Evolutionary conservation across 306 rosid genomes (phyloP).

Genomic region (Vicia sativa): DNA sequence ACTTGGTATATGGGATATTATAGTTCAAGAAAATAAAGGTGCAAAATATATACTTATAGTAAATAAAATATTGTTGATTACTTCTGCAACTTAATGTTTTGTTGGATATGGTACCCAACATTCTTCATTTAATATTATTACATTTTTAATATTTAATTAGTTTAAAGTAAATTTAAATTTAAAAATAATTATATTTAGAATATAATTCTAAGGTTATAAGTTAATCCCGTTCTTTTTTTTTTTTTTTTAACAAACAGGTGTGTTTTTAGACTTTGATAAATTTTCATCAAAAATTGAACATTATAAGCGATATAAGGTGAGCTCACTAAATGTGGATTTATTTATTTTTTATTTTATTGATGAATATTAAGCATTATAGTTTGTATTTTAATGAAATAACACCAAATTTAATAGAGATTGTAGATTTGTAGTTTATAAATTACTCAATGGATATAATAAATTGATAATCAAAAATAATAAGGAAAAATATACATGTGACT

Average conservation of each 20-base stretch:
- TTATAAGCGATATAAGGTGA: slow-evolving; percentile 39
- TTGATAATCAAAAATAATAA: background rate
- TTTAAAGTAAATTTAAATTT: too few species aligned
- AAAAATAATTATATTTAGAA: too few species aligned
- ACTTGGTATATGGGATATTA: slow-evolving; percentile 21
- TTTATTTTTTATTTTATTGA: background rate
- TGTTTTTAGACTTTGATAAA: background rate
- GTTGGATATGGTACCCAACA: too few species aligned
- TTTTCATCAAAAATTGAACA: slow-evolving; percentile 32
- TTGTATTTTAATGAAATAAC: background rate
- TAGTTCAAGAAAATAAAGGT: background rate
- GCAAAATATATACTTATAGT: too few species aligned
- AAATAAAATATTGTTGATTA: too few species aligned
- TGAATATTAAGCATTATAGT: background rate
- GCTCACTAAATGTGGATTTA: background rate
- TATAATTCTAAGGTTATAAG: too few species aligned
- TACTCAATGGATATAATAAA: too few species aligned
- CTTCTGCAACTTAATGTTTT: too few species aligned
- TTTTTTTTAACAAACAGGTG: background rate
- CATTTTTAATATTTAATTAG: too few species aligned
- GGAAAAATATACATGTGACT: background rate
- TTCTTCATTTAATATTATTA: too few species aligned
- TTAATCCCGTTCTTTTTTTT: background rate
- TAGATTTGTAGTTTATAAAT: too few species aligned
- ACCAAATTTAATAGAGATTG: too few species aligned